A percentile compares a stretch with the other conserved stretches of the same genome.
Evolutionary conservation across 140 eudicot species (phyloP).

Genomic region (Stevia rebaudiana): DNA sequence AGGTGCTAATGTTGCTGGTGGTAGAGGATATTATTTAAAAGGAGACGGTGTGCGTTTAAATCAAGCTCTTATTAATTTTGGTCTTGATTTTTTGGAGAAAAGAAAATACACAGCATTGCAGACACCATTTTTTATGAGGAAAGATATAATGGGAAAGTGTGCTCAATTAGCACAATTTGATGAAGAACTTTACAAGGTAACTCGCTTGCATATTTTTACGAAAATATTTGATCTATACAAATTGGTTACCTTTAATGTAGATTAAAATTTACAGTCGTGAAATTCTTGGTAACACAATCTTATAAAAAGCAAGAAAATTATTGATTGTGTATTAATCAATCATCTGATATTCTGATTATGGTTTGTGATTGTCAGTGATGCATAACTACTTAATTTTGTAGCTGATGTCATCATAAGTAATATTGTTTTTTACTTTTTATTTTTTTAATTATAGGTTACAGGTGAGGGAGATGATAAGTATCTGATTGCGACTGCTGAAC

Average conservation of each 20-base stretch:
- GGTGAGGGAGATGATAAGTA: slow-evolving; percentile 97
- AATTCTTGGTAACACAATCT: not conserved
- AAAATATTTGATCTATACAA: not conserved
- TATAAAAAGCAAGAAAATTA: not conserved
- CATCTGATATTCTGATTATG: not conserved
- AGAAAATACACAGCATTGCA: slow-evolving; percentile 57
- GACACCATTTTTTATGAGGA: slow-evolving; percentile 91
- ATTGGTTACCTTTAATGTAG: too few relatives aligned
- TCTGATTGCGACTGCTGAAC: slow-evolving; percentile 96
- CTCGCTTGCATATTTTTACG: not conserved
- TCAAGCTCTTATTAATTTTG: slow-evolving; percentile 91
- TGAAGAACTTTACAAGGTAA: slow-evolving; percentile 97
- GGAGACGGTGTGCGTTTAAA: slow-evolving; percentile 84
- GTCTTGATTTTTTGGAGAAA: slow-evolving; percentile 63
- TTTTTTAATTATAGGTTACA: slow-evolving; percentile 43
- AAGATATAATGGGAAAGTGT: slow-evolving; percentile 88
- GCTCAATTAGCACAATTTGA: slow-evolving; percentile 95
- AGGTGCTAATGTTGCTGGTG: slow-evolving; percentile 98
- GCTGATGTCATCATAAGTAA: not conserved
- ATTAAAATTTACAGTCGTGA: not conserved
- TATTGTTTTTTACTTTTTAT: not conserved
- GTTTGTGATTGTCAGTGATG: not conserved
- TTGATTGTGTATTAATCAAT: not conserved
- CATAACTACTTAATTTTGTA: not conserved
- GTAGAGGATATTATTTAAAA: slow-evolving; percentile 81